Conservation (phyloP, 768 basidiomycete species). For the Coprinopsis sp. region DNA sequence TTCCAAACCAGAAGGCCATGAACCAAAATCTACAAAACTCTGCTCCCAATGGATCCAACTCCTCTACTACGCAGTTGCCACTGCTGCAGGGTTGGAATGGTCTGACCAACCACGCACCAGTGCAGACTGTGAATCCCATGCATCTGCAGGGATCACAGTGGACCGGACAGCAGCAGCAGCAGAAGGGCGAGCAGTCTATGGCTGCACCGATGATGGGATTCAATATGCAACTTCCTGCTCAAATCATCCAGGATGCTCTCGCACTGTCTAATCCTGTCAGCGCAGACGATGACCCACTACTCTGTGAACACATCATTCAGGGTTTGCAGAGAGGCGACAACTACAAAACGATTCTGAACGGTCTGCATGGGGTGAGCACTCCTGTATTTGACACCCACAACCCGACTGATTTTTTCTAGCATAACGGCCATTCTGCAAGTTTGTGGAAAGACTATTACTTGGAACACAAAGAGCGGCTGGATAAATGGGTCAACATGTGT, state of each 20-base stretch:
- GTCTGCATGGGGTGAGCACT: constrained; percentile 55
- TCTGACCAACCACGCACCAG: too few relatives aligned
- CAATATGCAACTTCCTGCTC: constrained; percentile 43
- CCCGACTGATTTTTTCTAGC: constrained; percentile 29
- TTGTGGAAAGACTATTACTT: constrained; percentile 82
- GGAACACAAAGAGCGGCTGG: constrained; percentile 59
- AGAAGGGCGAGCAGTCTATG: constrained; percentile 27
- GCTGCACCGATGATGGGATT: constrained; percentile 32
- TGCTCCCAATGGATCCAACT: constrained; percentile 11
- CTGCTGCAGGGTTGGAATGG: too few relatives aligned
- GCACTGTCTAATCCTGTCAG: constrained; percentile 50
- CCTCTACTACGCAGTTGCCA: constrained; percentile 23
- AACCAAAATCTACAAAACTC: constrained; percentile 17
- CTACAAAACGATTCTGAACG: constrained; percentile 65
- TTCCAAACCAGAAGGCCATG: constrained; percentile 12
- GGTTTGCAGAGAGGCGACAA: constrained; percentile 38
- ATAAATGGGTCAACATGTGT: constrained; percentile 38
- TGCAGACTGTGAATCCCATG: too few relatives aligned
- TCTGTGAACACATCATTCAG: constrained; percentile 46
- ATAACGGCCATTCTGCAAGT: constrained; percentile 49
- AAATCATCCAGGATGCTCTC: constrained; percentile 54
- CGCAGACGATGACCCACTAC: constrained; percentile 52
- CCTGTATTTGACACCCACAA: constrained; percentile 5
- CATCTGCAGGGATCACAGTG: constrained; percentile 21
- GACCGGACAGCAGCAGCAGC: constrained; percentile 16